These are phyloP conservation scores for Brasenia schreberi DNA, from an alignment of 164 flowering plant species.

Conservation along the genomic window DNA sequence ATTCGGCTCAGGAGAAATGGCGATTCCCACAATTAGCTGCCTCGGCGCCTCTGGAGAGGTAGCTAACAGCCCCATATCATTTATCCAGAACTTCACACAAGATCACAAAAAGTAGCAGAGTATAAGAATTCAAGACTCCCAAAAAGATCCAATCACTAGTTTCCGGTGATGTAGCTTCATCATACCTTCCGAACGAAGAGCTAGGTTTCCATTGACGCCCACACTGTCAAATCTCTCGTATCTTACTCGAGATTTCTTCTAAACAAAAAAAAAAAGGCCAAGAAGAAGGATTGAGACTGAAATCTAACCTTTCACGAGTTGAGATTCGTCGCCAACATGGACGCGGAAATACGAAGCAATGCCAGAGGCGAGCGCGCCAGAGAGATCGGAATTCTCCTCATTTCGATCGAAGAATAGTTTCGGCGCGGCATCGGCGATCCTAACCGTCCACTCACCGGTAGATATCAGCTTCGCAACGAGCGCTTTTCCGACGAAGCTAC, in stretches of 20 bases:
- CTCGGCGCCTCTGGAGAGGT: too few species aligned
- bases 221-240: not conserved
- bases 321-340: constrained; percentile 46
- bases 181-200: not conserved
- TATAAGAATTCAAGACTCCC: not conserved
- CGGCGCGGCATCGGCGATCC: constrained; percentile 51
- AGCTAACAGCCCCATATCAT: too few species aligned
- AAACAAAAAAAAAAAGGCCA: not conserved
- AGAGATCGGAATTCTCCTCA: constrained; percentile 31
- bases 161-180: not conserved
- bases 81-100: too few species aligned
- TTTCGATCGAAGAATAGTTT: not conserved
- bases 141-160: not conserved
- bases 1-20: too few species aligned
- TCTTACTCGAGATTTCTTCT: not conserved
- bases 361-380: constrained; percentile 40
- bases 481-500: constrained; percentile 46
- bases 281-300: not conserved
- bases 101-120: too few species aligned
- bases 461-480: constrained; percentile 46
- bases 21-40: too few species aligned
- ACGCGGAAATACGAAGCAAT: constrained; percentile 51
- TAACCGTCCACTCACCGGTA: constrained; percentile 59
- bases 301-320: constrained; percentile 13
- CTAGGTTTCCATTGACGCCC: not conserved